These are phyloP conservation scores for Cardiosporidium cionae DNA, from an alignment of 169 alveolate species.

Conservation along the genomic window DNA sequence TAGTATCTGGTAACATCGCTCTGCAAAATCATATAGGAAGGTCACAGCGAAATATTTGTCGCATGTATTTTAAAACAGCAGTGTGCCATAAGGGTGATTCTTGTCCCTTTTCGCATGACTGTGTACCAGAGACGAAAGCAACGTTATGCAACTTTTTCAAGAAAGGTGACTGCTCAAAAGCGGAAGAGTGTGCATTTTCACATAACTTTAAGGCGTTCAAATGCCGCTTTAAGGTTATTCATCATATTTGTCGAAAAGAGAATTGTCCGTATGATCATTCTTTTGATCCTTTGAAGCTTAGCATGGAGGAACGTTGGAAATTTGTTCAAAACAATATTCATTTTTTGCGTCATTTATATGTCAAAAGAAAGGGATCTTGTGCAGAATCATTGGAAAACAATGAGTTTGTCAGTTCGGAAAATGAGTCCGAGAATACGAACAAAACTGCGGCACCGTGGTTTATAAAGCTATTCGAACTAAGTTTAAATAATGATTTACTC, in stretches of 20 bases:
- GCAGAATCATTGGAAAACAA: too few relatives aligned
- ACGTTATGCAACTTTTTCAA: neutral
- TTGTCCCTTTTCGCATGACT: neutral
- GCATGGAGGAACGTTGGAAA: neutral
- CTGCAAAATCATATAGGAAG: too few relatives aligned
- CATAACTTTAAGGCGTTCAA: neutral
- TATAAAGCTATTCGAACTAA: too few relatives aligned
- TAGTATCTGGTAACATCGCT: too few relatives aligned
- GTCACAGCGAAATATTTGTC: too few relatives aligned
- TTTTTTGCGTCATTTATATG: too few relatives aligned
- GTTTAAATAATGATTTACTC: too few relatives aligned
- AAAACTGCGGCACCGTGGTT: too few relatives aligned
- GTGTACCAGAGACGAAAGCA: neutral
- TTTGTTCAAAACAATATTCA: neutral
- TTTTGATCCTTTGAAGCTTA: neutral
- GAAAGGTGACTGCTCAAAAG: neutral
- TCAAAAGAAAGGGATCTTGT: too few relatives aligned
- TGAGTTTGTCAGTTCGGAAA: too few relatives aligned
- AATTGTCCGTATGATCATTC: neutral
- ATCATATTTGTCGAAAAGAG: neutral
- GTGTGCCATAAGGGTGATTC: neutral
- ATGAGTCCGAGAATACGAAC: too few relatives aligned
- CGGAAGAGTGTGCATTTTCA: neutral
- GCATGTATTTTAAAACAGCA: neutral
- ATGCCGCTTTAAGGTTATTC: neutral